Base-by-base conservation (phyloP, 2,329 filamentous ascomycete species). In the Ilyonectria mors-panacis region DNA sequence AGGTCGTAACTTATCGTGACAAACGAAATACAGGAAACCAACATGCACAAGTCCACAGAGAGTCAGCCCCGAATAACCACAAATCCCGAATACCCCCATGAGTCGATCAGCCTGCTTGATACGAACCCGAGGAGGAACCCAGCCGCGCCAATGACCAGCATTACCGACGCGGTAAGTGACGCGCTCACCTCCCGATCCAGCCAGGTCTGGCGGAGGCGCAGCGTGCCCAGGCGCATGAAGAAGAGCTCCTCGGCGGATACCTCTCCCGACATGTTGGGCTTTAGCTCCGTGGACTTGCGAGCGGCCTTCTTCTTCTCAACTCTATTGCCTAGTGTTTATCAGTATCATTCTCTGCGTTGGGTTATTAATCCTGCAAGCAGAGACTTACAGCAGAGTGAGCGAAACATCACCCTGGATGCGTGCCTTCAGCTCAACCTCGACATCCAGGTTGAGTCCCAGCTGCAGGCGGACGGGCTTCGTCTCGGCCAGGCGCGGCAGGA, bases 381-480 rank as follows among this genome's bases (percentile, higher is more conserved):
- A 2, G n/a, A 57, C 67, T 71, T 70, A 70, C 67, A 71, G 67
- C 30, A 71, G 55, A 53, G 69, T 71, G 37, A 71, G 65, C 10
- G 69, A 71, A 17, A 70, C 67, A 51, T 71, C 69, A 6, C 69
- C 69, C 59, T 71, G 67, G 23, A 71, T 65, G 26, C 69, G 64
- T 10, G 69, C 69, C 55, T 71, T 71, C 26, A 71, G 65, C 61
- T 71, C 69, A 26, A 71, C 28, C 39, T 71, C 69, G 15, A 71
- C 69, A 55, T 71, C 69, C 58, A 71, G n/a, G 67, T 71, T 71
- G 15, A 71, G 44, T 4, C 69, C 69, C 21, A 71, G 56, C 62
- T 70, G 69, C 44, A 71, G 64, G 13, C 67, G 69, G 9, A 71
- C 69, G 7, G 69, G 69, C 69, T 71, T 71, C 15, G 69, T 71